These are phyloP conservation scores for Juglanconis juglandina DNA, from an alignment of 2,329 filamentous ascomycete genomes.

Conservation along the genomic window DNA sequence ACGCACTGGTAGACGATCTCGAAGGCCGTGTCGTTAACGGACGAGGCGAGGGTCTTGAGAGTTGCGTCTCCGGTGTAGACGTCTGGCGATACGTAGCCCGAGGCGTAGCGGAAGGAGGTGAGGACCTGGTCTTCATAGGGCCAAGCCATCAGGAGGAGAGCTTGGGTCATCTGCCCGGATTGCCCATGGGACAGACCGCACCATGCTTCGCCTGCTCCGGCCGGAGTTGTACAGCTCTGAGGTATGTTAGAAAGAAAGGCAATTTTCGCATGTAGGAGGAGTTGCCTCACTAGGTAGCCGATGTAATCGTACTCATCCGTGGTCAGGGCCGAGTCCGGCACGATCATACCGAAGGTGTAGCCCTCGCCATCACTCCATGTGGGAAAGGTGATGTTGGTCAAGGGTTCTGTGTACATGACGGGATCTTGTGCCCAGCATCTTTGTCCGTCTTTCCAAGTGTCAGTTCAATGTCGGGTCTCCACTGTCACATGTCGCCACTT, in stretches of 20 bases:
- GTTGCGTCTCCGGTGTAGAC: slow-evolving; percentile 56
- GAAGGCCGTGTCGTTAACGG: slow-evolving; percentile 53
- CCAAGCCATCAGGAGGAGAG: slow-evolving; percentile 51
- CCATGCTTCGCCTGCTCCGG: slow-evolving; percentile 8
- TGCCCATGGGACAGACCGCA: slow-evolving; percentile 12
- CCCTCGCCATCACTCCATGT: slow-evolving; percentile 6
- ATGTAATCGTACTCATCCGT: slow-evolving; percentile 13
- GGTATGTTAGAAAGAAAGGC: background rate
- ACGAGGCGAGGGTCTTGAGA: slow-evolving; percentile 52
- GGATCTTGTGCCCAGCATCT: slow-evolving; percentile 11
- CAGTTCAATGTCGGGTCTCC: background rate
- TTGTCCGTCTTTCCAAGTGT: slow-evolving; percentile 5
- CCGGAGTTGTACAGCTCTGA: slow-evolving; percentile 12
- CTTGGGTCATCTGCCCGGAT: slow-evolving; percentile 43
- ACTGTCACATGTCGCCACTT: background rate
- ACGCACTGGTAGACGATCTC: slow-evolving; percentile 58
- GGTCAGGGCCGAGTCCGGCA: slow-evolving; percentile 8
- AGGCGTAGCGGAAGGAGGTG: slow-evolving; percentile 51
- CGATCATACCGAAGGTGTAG: slow-evolving; percentile 11
- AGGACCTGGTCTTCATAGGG: slow-evolving; percentile 44
- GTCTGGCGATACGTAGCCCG: slow-evolving; percentile 52
- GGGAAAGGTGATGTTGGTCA: slow-evolving; percentile 13
- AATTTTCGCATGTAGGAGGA: no score
- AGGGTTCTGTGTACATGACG: slow-evolving; percentile 7
- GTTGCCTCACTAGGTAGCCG: slow-evolving; percentile 4